Evolutionary conservation across 139 green algal genomes (phyloP), one percentile per base, ranked within the genome.

Genomic region (Picochlorum sp.): DNA sequence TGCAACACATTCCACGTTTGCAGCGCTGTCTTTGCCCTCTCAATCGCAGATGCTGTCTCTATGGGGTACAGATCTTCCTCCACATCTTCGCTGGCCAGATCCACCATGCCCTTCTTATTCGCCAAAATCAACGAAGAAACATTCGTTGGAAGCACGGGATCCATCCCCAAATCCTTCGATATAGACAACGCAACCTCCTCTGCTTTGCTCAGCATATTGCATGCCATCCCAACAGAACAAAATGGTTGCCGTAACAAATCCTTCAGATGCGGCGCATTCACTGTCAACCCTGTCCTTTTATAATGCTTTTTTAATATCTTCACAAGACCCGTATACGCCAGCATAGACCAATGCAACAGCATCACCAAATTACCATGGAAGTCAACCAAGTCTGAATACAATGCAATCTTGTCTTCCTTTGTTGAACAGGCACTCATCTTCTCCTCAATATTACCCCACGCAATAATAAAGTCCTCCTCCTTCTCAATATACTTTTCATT

Each of bases 271-370:
- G 79, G 81, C 3, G 79, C 79, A 20, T 89, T 60, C 38, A 90
- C 68, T 45, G 78, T 65, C 26, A 83, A 65, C 16, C 81, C 81
- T 26, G 87, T 95, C 18, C 84, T 77, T 78, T 92, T 95, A 73
- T 85, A 75, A 57, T 95, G 86, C 74, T 95, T 95, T 75, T 95
- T 95, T n/a, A 95, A 60, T 13, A 95, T 91, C 69, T 95, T 92
- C n/a, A 90, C 79, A 34, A 87, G 57, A 16, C 73, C 80, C 2
- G 83, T 90, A 69, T 91, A 94, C 3, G 79, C 82, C 57, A 94
- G 68, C 37, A 91, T 82, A 59, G 68, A 80, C 82, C 84, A 92
- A 65, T 95, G 84, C 45, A 92, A 57, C 51, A 92, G 68, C 72
- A 95, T 70, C 44, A 92, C 65, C 56, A 91, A 70, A 67, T 92